Evolutionary conservation across 2,329 filamentous ascomycete genomes (phyloP).

Genomic region (Fusarium incarnatum): DNA sequence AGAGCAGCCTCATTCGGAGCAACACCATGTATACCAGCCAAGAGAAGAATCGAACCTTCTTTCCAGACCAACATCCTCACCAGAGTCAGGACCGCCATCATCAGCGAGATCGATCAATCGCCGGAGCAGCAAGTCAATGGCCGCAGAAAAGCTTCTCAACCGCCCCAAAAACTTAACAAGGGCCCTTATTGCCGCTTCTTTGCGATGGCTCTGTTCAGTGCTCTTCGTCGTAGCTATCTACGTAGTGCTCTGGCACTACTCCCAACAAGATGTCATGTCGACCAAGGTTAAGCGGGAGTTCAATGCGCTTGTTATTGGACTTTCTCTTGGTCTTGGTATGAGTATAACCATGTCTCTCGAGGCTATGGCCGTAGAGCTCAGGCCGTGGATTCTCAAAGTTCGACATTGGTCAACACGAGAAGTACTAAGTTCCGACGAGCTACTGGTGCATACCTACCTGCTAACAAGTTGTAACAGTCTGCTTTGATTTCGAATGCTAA

Average conservation of each 20-base stretch:
- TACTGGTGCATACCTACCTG: not conserved
- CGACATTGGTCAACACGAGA: slow-evolving; percentile 54
- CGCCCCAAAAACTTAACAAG: slow-evolving; percentile 24
- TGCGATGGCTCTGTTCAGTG: slow-evolving; percentile 35
- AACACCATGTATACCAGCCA: not conserved
- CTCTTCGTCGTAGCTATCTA: slow-evolving; percentile 33
- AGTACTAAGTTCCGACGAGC: slow-evolving; percentile 45
- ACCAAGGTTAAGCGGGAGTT: slow-evolving; percentile 53
- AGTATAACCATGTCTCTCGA: slow-evolving; percentile 58
- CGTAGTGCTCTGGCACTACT: slow-evolving; percentile 34
- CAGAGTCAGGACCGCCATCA: not conserved
- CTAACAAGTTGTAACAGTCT: slow-evolving; percentile 14
- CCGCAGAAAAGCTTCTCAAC: slow-evolving; percentile 5
- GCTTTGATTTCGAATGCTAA: slow-evolving; percentile 39
- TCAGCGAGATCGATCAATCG: not conserved
- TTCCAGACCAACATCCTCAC: slow-evolving; percentile 6
- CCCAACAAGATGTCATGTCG: slow-evolving; percentile 29
- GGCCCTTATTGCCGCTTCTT: slow-evolving; percentile 21
- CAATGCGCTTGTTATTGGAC: slow-evolving; percentile 58
- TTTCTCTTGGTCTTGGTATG: slow-evolving; percentile 52
- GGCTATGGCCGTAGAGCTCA: slow-evolving; percentile 56
- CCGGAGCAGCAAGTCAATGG: not conserved
- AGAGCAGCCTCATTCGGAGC: not conserved
- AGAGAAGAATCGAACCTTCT: slow-evolving; percentile 25
- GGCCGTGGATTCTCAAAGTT: slow-evolving; percentile 59